Evolutionary conservation across 768 basidiomycete genomes (phyloP).

Genomic region (Tylopilus vinaceipallidus): DNA sequence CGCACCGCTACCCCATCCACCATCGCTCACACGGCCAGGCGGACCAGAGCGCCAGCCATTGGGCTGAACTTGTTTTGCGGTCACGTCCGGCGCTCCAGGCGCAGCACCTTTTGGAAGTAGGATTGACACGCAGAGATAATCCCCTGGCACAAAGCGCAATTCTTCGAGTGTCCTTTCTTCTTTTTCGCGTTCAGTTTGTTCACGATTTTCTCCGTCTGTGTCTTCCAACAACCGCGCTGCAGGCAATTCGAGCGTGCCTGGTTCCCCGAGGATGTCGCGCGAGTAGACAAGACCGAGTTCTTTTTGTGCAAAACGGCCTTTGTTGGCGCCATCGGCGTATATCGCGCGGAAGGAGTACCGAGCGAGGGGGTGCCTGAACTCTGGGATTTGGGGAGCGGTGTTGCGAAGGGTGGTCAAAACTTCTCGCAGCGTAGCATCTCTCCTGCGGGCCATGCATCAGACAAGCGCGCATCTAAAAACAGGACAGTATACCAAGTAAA

Average conservation of each 20-base stretch:
- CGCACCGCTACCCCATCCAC: conserved; percentile 48
- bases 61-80: conserved; percentile 35
- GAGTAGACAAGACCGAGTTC: conserved; percentile 82
- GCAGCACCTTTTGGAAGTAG: conserved; percentile 64
- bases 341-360: conserved; percentile 80
- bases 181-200: conserved; percentile 44
- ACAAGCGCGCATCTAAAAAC: neutral
- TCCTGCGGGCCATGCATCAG: conserved; percentile 44
- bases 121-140: conserved; percentile 74
- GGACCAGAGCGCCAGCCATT: conserved; percentile 37
- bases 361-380: conserved; percentile 79
- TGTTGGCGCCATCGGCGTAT: conserved; percentile 70
- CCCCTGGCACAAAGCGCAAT: conserved; percentile 76
- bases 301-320: conserved; percentile 71
- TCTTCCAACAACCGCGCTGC: conserved; percentile 65
- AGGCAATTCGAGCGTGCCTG: conserved; percentile 54
- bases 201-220: conserved; percentile 31
- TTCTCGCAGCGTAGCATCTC: conserved; percentile 78
- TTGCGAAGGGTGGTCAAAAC: conserved; percentile 75
- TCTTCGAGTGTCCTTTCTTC: conserved; percentile 77
- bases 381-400: conserved; percentile 61
- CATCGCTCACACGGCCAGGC: conserved; percentile 40
- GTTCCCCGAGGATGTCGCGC: conserved; percentile 81
- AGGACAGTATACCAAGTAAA: conserved; percentile 63
- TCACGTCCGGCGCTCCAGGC: conserved; percentile 45